phyloP scores from a whole-genome alignment of 345 rosid species.

The Draba incana region DNA sequence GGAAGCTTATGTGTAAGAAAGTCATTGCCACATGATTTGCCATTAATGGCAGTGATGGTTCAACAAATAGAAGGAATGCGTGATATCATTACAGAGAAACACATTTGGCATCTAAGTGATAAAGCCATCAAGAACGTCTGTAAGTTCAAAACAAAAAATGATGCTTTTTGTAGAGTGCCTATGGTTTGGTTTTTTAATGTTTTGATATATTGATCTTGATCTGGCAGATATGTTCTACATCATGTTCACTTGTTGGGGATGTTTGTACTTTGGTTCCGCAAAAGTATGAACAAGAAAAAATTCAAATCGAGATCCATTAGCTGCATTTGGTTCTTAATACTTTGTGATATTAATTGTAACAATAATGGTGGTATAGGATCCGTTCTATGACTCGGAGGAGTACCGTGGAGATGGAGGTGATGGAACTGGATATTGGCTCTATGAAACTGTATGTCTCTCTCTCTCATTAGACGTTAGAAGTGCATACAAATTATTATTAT shows the following conservation, averaged over 20 bases:
- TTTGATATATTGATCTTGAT: conserved; percentile 8
- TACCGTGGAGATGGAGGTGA: conserved; percentile 93
- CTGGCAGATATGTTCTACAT: conserved; percentile 74
- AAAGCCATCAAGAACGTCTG: conserved; percentile 75
- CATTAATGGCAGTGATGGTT: conserved; percentile 83
- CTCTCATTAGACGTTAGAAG: not conserved
- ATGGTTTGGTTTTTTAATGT: not conserved
- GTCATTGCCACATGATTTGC: conserved; percentile 67
- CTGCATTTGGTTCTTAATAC: not conserved
- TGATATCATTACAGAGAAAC: conserved; percentile 68
- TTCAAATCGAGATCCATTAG: not conserved
- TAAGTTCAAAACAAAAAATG: conserved; percentile 40
- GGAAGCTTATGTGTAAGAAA: conserved; percentile 47
- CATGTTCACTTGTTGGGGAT: conserved; percentile 96
- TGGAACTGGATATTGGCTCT: conserved; percentile 88
- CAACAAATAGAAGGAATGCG: conserved; percentile 74
- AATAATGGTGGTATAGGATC: conserved; percentile 57
- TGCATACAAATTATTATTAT: not conserved
- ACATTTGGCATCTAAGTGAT: conserved; percentile 85
- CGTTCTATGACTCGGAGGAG: conserved; percentile 83
- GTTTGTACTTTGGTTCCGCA: conserved; percentile 76
- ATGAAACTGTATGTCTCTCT: conserved; percentile 65
- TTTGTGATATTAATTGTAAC: conserved; percentile 2
- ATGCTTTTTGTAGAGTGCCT: not conserved
- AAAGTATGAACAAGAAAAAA: conserved; percentile 54